These are phyloP conservation scores for Croton setiger DNA, from an alignment of 441 rosid genomes.

Conservation along the genomic window DNA sequence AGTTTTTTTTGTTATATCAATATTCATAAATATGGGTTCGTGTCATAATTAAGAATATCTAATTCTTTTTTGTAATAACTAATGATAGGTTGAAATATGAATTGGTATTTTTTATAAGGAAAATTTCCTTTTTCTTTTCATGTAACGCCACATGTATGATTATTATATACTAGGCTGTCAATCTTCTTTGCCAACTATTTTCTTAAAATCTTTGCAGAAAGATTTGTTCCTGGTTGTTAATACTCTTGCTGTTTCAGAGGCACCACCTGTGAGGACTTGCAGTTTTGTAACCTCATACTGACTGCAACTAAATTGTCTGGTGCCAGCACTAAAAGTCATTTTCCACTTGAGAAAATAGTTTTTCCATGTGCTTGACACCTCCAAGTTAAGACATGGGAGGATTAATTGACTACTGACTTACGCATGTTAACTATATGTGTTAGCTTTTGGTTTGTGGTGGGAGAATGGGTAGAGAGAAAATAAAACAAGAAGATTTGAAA, in stretches of 20 bases:
- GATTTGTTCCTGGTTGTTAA: constrained; percentile 87
- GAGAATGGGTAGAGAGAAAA: too few species aligned
- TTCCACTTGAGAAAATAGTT: not conserved
- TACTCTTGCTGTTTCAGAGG: constrained; percentile 88
- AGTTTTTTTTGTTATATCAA: too few species aligned
- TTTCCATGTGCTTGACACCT: not conserved
- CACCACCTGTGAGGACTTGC: constrained; percentile 80
- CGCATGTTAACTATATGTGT: too few species aligned
- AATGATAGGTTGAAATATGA: too few species aligned
- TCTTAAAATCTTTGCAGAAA: constrained; percentile 42
- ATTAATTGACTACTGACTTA: not conserved
- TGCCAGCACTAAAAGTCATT: not conserved
- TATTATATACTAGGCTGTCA: not conserved
- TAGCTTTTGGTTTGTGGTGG: too few species aligned
- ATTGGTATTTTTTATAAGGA: too few species aligned
- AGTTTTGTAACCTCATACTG: constrained; percentile 36
- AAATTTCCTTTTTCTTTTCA: not conserved
- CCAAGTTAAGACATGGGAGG: not conserved
- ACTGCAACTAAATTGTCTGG: not conserved
- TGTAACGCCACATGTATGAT: not conserved
- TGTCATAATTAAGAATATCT: too few species aligned
- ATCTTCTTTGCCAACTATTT: not conserved
- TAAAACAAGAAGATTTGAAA: too few species aligned
- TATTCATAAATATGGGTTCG: too few species aligned
- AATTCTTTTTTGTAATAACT: too few species aligned